These are phyloP conservation scores for Pleomassaria siparia DNA, from an alignment of 2,329 filamentous ascomycete genomes.

Conservation along the genomic window DNA sequence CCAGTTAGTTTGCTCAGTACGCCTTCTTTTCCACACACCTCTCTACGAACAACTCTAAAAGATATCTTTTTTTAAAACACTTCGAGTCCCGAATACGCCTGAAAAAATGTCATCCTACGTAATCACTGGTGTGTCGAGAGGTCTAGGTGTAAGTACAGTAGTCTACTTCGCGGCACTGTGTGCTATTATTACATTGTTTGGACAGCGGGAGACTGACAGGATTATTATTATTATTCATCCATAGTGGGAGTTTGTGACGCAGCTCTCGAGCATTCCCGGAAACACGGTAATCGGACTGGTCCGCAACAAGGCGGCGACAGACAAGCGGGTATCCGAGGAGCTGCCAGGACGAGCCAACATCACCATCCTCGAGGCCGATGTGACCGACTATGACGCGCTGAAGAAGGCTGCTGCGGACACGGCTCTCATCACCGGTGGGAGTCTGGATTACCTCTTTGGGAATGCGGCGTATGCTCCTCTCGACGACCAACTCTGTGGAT, in stretches of 20 bases:
- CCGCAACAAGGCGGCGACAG: constrained; percentile 46
- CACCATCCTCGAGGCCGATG: constrained; percentile 24
- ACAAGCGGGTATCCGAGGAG: constrained; percentile 48
- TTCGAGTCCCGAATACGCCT: too few relatives aligned
- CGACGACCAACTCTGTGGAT: too few relatives aligned
- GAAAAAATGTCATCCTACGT: constrained; percentile 25
- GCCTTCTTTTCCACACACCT: too few relatives aligned
- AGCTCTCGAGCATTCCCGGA: constrained; percentile 46
- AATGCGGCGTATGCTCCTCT: constrained; percentile 49
- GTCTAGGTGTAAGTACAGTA: constrained; percentile 29
- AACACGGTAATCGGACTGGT: constrained; percentile 28
- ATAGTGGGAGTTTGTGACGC: constrained; percentile 54
- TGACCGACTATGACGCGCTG: constrained; percentile 20
- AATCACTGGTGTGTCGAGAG: constrained; percentile 30
- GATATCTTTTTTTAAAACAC: too few relatives aligned
- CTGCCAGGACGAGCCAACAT: constrained; percentile 30
- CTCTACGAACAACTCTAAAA: too few relatives aligned
- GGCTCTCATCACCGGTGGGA: constrained; percentile 20
- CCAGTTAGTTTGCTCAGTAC: too few relatives aligned
- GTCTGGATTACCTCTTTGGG: constrained; percentile 56
- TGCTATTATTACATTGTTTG: constrained; percentile 1
- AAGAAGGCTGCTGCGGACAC: constrained; percentile 24
- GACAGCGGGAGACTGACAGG: too few relatives aligned
- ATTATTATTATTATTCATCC: too few relatives aligned
- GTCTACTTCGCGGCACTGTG: background rate